Conservation (phyloP, 495 filamentous ascomycete genomes). For the Podospora bellae-mahoneyi region DNA sequence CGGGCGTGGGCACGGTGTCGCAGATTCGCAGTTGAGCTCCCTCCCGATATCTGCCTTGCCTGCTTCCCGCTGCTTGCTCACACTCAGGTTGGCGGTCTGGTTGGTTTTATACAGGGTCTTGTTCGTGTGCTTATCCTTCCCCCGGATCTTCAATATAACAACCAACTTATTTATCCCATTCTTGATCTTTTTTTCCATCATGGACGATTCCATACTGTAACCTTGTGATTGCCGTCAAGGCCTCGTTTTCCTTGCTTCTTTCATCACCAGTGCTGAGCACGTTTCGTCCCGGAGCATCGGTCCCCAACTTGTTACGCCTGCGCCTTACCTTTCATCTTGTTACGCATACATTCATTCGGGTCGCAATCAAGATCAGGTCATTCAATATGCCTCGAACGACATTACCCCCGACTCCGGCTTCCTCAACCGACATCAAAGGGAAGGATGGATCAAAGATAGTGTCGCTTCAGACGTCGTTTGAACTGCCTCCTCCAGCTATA, state of each 20-base stretch:
- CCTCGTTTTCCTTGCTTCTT: background rate
- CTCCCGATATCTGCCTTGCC: background rate
- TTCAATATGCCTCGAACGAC: slow-evolving; percentile 63
- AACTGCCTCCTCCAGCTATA: slow-evolving; percentile 80
- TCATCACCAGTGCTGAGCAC: background rate
- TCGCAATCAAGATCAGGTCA: background rate
- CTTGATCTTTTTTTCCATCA: background rate
- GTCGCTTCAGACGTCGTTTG: slow-evolving; percentile 56
- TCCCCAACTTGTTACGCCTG: background rate
- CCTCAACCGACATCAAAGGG: slow-evolving; percentile 76
- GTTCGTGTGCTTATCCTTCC: background rate
- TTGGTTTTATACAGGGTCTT: too few species aligned
- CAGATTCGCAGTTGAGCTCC: background rate
- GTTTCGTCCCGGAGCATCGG: too few species aligned
- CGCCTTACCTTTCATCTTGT: background rate
- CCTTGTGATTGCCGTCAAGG: background rate
- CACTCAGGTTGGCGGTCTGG: too few species aligned
- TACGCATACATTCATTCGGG: background rate
- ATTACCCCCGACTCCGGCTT: slow-evolving; percentile 77
- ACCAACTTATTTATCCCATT: background rate
- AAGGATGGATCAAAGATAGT: slow-evolving; percentile 65
- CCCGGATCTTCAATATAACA: background rate
- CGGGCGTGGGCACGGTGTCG: slow-evolving; percentile 7
- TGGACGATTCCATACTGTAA: background rate
- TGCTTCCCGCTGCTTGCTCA: background rate